Percentiles rank a stretch among this genome's conserved stretches.
These are phyloP conservation scores for Hanseniaspora sp. DNA, from an alignment of 1,139 yeast species.

Conservation along the genomic window DNA sequence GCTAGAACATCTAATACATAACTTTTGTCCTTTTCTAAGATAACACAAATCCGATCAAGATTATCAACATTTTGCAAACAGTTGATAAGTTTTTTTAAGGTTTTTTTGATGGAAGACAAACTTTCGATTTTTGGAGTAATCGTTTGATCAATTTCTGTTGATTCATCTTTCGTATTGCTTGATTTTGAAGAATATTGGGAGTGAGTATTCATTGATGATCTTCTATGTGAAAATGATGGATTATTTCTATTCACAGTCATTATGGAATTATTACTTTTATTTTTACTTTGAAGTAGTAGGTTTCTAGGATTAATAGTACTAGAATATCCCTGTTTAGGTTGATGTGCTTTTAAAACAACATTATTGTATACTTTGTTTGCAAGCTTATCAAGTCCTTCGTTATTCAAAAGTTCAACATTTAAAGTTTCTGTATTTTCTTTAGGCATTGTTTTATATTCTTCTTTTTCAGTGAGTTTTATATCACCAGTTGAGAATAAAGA, in stretches of 20 bases:
- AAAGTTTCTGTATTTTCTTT: not conserved
- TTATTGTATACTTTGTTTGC: conserved; percentile 5
- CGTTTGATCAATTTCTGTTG: not conserved
- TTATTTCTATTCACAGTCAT: conserved; percentile 6
- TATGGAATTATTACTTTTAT: conserved; percentile 11
- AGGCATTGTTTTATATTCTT: not conserved
- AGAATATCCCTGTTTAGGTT: not conserved
- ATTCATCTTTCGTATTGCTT: conserved; percentile 7
- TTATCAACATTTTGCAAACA: conserved; percentile 49
- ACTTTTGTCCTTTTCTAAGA: conserved; percentile 43
- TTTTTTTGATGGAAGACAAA: not conserved
- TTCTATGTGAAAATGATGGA: conserved; percentile 9
- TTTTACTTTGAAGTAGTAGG: conserved; percentile 7
- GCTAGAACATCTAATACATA: conserved; percentile 45
- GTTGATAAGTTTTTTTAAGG: conserved; percentile 31
- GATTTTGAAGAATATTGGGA: conserved; percentile 8
- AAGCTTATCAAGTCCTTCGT: conserved; percentile 14
- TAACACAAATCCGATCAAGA: conserved; percentile 66
- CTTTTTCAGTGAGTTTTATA: conserved; percentile 21
- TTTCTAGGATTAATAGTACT: conserved; percentile 4
- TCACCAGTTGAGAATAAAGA: conserved; percentile 27
- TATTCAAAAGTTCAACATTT: conserved; percentile 11
- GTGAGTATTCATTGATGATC: not conserved
- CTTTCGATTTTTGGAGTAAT: not conserved
- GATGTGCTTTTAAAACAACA: not conserved